A percentile compares a stretch with the other conserved stretches of the same genome.
phyloP scores from a whole-genome alignment of 805 yeast species.

The Metschnikowia borealis region DNA sequence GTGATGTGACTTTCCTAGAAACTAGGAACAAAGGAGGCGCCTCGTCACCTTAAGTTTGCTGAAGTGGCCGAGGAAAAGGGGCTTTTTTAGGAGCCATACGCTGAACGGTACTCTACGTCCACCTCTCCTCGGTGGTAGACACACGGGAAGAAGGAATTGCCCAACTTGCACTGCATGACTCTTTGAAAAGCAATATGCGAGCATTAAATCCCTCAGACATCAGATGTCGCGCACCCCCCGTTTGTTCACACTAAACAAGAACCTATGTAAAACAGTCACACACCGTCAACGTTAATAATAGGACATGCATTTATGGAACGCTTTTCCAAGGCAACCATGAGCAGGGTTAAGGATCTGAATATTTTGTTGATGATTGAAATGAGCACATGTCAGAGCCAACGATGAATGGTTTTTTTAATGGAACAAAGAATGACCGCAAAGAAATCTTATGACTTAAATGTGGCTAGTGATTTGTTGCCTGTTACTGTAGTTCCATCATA shows the following conservation, averaged over 20 bases:
- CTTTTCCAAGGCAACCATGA: too few species aligned
- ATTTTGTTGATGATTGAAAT: too few species aligned
- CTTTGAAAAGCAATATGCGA: background rate
- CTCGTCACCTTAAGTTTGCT: background rate
- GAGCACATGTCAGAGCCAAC: too few species aligned
- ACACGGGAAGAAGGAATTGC: background rate
- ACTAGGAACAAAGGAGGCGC: background rate
- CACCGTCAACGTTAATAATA: too few species aligned
- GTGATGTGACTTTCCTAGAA: background rate
- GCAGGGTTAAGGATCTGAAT: too few species aligned
- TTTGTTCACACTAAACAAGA: background rate
- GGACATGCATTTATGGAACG: too few species aligned
- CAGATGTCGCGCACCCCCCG: background rate
- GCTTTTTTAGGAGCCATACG: background rate
- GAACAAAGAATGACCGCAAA: too few species aligned
- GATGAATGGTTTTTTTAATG: too few species aligned
- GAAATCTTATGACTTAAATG: too few species aligned
- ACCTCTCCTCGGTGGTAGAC: background rate
- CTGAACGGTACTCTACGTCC: too few species aligned
- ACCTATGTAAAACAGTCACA: background rate
- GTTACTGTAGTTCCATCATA: too few species aligned
- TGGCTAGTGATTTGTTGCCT: too few species aligned
- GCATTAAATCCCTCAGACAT: slow-evolving; percentile 1
- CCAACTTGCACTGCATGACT: background rate
- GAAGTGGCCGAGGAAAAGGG: background rate